Evolutionary conservation across 169 alveolate species (phyloP).

Genomic region (Babesia bovis): DNA sequence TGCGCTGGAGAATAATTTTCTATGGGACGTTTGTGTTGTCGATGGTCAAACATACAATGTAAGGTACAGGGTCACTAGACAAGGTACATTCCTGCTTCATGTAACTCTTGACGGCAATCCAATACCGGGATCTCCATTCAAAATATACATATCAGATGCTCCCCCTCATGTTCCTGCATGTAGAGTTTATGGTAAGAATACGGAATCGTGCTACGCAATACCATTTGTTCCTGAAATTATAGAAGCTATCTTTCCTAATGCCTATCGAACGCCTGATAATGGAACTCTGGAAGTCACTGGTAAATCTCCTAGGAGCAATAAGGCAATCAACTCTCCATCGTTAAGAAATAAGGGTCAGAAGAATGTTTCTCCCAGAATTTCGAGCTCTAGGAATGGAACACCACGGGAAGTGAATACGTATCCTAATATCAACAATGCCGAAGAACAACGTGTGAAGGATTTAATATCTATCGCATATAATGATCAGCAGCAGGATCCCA

Average conservation of each 20-base stretch:
- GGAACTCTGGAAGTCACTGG: background rate
- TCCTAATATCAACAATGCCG: background rate
- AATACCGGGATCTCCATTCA: slow-evolving; percentile 64
- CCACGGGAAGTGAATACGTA: no score
- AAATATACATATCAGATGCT: slow-evolving; percentile 57
- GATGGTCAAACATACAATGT: slow-evolving; percentile 40
- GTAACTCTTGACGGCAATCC: slow-evolving; percentile 64
- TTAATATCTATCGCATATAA: background rate
- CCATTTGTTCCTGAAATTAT: slow-evolving; percentile 42
- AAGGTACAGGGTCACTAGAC: slow-evolving; percentile 30
- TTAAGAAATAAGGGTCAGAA: background rate
- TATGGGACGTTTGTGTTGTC: slow-evolving; percentile 62
- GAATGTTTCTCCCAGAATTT: no score
- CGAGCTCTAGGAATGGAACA: no score
- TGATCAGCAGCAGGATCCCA: background rate
- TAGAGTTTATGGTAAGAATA: slow-evolving; percentile 29
- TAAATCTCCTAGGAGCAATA: background rate
- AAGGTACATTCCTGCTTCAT: slow-evolving; percentile 47
- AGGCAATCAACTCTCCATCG: background rate
- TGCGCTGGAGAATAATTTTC: slow-evolving; percentile 33
- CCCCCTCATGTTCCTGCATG: slow-evolving; percentile 16
- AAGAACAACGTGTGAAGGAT: background rate
- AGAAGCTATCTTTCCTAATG: slow-evolving; percentile 26
- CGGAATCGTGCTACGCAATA: slow-evolving; percentile 29
- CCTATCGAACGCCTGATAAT: background rate